These are phyloP conservation scores for Daucus carota DNA, from an alignment of 129 eudicot genomes.

Conservation along the genomic window DH1_v3.0 NC_030389.2:37588001-37588500, in stretches of 20 bases:
- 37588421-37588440: constrained; percentile 38
- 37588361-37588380: constrained; percentile 28
- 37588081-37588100: not conserved
- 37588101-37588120: not conserved
- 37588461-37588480: constrained; percentile 20
- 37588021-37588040: not conserved
- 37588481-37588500: constrained; percentile 46
- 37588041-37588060: not conserved
- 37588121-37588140: not conserved
- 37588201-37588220: not conserved
- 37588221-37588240: constrained; percentile 27
- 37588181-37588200: not conserved
- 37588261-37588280: not conserved
- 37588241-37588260: not conserved
- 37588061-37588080: not conserved
- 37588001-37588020: not conserved
- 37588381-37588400: constrained; percentile 49
- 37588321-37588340: constrained; percentile 17
- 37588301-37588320: constrained; percentile 18
- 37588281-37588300: not conserved
- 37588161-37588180: not conserved
- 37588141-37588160: not conserved
- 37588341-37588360: constrained; percentile 19
- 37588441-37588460: constrained; percentile 19
- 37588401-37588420: constrained; percentile 41